Evolutionary conservation across 2,329 filamentous ascomycete genomes (phyloP).

Genomic region (Fusarium citri): DNA sequence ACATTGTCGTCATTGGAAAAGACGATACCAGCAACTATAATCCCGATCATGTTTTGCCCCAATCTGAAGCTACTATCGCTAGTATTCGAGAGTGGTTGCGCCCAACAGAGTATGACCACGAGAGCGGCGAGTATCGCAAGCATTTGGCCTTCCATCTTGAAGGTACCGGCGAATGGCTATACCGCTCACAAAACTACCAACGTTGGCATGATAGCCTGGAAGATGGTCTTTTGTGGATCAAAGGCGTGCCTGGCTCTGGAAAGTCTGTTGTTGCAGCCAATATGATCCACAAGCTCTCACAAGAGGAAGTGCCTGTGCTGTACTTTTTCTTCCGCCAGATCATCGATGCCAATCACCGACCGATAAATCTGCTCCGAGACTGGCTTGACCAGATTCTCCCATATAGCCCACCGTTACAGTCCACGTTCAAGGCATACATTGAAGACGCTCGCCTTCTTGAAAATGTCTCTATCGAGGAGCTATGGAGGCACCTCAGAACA

Average conservation of each 20-base stretch:
- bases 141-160: slow-evolving; percentile 29
- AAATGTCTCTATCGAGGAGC: slow-evolving; percentile 30
- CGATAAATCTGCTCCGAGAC: slow-evolving; percentile 50
- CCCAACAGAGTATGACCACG: slow-evolving; percentile 33
- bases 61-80: slow-evolving; percentile 42
- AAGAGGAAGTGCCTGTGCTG: slow-evolving; percentile 46
- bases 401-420: slow-evolving; percentile 49
- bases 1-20: slow-evolving; percentile 18
- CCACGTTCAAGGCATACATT: slow-evolving; percentile 34
- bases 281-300: slow-evolving; percentile 35
- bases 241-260: slow-evolving; percentile 55
- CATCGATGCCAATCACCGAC: slow-evolving; percentile 52
- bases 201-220: slow-evolving; percentile 19
- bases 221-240: slow-evolving; percentile 41
- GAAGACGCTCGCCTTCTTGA: slow-evolving; percentile 6
- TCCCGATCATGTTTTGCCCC: slow-evolving; percentile 48
- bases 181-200: slow-evolving; percentile 5
- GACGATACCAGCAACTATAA: slow-evolving; percentile 50
- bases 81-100: slow-evolving; percentile 32
- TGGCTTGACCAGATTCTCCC: slow-evolving; percentile 52
- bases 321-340: slow-evolving; percentile 58
- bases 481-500: slow-evolving; percentile 49
- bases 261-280: slow-evolving; percentile 53
- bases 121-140: slow-evolving; percentile 37
- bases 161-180: slow-evolving; percentile 33